Evolutionary conservation across 495 filamentous ascomycete species (phyloP), one percentile per base, ranked within the genome.

Genomic region (Xylaria curta): DNA sequence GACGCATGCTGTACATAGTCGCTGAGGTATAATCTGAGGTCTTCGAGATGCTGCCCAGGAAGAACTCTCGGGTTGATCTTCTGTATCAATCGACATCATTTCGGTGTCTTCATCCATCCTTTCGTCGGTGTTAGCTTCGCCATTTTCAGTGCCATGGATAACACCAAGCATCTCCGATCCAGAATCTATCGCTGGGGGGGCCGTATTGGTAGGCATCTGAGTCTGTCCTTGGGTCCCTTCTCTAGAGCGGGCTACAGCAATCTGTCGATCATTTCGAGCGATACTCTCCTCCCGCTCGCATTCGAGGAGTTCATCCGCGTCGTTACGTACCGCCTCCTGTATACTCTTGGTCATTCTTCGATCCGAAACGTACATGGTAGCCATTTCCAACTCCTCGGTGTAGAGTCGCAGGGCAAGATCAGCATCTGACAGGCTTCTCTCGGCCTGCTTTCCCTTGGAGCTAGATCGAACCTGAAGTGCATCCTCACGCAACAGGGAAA

Each of bases 321-420:
- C 82, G 1, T 58, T 66, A n/a, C 78, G 76, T 15, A 78, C 70
- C 6, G 82, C 79, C 7, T 42, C 49, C 10, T 78, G 75, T 46
- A 82, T 74, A 59, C 81, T 83, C 33, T 66, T 77, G 9, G 72
- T 73, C 76, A 83, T 81, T 62, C 70, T 38, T 24, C 69, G 74
- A 69, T 83, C 80, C 1, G 63, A 51, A 7, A 76, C 24, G 46
- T 78, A 66, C 0, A 56, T 59, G 21, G 61, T 62, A 26, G 62
- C 73, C 10, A 31, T 49, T 31, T 74, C 10, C 9, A 83, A 68
- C 17, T 83, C 80, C 42, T 79, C 53, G 4, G 66, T 63, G 64
- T 76, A 79, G 17, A 79, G 64, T n/a, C 73, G 58, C 4, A 78
- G 21, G 10, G 81, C 78, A 19, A 82, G 40, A 10, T 82, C 67